phyloP scores from a whole-genome alignment of 495 filamentous ascomycete species.

The Annulohypoxylon stygium region DNA sequence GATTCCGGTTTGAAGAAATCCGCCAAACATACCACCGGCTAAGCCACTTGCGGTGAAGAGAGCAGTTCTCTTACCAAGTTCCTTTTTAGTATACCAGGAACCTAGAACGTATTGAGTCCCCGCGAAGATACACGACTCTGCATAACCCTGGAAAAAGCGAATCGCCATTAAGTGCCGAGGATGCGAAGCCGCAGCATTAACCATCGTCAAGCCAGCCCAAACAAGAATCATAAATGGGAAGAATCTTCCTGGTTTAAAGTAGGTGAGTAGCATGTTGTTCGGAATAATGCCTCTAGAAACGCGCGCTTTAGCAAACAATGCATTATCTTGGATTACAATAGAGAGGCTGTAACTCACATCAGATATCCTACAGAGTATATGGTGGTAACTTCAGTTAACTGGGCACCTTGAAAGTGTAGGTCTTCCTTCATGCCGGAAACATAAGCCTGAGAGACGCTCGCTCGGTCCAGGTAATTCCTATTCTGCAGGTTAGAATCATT shows the following conservation, averaged over 20 bases:
- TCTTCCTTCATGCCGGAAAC: slow-evolving; percentile 4
- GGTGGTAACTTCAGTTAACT: not conserved
- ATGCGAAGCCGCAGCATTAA: not conserved
- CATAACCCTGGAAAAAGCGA: slow-evolving; percentile 8
- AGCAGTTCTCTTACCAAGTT: slow-evolving; percentile 2
- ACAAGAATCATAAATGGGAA: slow-evolving; percentile 2
- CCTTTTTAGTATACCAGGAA: slow-evolving; percentile 2
- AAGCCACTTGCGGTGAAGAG: slow-evolving; percentile 7
- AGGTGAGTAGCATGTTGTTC: slow-evolving; percentile 12
- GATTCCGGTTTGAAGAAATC: slow-evolving; percentile 6
- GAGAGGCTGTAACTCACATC: not conserved
- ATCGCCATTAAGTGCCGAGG: slow-evolving; percentile 2
- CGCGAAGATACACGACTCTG: slow-evolving; percentile 1
- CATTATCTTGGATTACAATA: not conserved
- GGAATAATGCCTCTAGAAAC: slow-evolving; percentile 1
- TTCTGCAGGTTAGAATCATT: no score
- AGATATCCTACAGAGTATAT: slow-evolving; percentile 5
- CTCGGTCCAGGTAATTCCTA: slow-evolving; percentile 8
- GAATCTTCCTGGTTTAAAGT: slow-evolving; percentile 10
- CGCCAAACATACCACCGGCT: slow-evolving; percentile 7
- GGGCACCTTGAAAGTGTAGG: not conserved
- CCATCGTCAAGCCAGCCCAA: not conserved
- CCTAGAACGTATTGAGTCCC: slow-evolving; percentile 7
- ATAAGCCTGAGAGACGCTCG: slow-evolving; percentile 5
- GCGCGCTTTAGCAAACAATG: not conserved